Evolutionary conservation across 106 monocot species (phyloP).

Genomic region (Acorus calamus): DNA sequence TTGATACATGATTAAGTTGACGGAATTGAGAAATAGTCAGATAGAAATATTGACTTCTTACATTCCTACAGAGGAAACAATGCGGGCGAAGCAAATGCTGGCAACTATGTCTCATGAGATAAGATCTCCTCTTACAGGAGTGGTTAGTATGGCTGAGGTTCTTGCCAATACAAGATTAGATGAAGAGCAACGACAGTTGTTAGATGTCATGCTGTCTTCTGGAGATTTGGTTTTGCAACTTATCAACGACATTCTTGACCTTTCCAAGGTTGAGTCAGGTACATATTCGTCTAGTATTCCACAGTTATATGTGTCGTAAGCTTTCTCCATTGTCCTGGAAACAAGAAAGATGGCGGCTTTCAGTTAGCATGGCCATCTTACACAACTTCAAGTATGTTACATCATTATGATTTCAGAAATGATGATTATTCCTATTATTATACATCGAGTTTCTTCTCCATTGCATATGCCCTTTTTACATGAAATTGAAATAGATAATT

Average conservation of each 20-base stretch:
- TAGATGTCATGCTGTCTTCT: constrained; percentile 75
- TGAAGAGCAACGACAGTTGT: constrained; percentile 48
- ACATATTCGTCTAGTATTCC: not conserved
- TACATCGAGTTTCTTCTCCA: too few species aligned
- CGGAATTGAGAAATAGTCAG: too few species aligned
- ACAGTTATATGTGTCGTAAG: not conserved
- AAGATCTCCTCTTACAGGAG: constrained; percentile 71
- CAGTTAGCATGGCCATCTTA: too few species aligned
- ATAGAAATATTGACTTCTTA: not conserved
- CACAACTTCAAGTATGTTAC: too few species aligned
- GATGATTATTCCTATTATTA: too few species aligned
- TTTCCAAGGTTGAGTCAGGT: constrained; percentile 84
- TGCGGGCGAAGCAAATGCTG: constrained; percentile 82
- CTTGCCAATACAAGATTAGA: constrained; percentile 55
- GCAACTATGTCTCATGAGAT: constrained; percentile 89
- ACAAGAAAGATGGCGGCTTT: too few species aligned
- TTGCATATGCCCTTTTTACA: too few species aligned
- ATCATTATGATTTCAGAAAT: too few species aligned
- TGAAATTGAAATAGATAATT: too few species aligned
- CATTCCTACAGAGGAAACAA: constrained; percentile 56
- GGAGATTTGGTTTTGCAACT: constrained; percentile 72
- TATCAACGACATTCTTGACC: constrained; percentile 77
- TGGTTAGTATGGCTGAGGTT: constrained; percentile 74
- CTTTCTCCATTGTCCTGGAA: not conserved
- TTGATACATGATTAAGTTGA: not conserved